Evolutionary conservation across 441 rosid species (phyloP).

Genomic region (Gossypium aridum): DNA sequence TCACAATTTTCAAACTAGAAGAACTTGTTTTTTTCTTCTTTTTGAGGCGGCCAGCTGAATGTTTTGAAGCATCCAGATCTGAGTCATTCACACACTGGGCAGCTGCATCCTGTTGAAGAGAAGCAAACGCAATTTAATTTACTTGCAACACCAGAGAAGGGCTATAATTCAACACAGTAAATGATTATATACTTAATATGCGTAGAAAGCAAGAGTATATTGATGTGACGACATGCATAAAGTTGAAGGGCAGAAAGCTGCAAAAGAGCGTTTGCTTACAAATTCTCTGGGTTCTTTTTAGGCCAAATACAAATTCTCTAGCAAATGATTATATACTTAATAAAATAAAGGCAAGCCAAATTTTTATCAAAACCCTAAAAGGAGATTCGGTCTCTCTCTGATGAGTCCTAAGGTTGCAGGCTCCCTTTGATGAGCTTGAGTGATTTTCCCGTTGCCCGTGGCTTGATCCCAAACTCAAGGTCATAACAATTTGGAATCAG

Average conservation of each 20-base stretch:
- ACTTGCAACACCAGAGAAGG: neutral
- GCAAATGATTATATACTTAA: no score
- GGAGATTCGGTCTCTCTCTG: no score
- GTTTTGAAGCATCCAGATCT: constrained; percentile 12
- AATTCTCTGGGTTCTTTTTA: neutral
- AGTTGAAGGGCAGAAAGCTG: neutral
- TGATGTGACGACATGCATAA: neutral
- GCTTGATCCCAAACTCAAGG: no score
- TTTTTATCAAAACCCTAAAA: no score
- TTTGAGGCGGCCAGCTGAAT: constrained; percentile 10
- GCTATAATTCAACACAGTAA: neutral
- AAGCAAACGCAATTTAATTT: constrained; percentile 4
- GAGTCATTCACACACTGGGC: constrained; percentile 24
- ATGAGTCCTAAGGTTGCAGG: no score
- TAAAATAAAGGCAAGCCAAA: no score
- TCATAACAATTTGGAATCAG: no score
- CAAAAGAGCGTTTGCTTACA: neutral
- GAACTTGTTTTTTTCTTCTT: constrained; percentile 17
- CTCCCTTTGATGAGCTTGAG: no score
- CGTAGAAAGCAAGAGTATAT: neutral
- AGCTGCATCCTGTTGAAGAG: constrained; percentile 28
- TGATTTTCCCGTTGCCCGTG: no score
- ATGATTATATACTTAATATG: neutral
- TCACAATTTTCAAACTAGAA: constrained; percentile 18
- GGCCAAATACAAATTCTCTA: no score